Evolutionary conservation across 805 yeast species (phyloP).

Genomic region (Scheffersomyces coipomensis): DNA sequence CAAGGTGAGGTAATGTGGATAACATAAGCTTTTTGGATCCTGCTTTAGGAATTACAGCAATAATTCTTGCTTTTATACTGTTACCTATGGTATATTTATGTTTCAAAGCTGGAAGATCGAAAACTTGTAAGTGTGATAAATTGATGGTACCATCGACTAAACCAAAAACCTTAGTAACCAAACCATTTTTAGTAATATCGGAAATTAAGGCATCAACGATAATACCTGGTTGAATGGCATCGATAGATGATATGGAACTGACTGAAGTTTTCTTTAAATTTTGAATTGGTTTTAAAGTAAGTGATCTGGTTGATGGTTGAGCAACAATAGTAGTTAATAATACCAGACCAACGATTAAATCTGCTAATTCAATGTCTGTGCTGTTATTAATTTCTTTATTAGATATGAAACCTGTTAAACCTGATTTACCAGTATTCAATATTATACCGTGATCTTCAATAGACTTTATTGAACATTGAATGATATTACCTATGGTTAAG

Average conservation of each 20-base stretch:
- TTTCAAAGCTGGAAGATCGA: conserved; percentile 46
- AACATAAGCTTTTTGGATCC: conserved; percentile 61
- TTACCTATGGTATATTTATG: conserved; percentile 70
- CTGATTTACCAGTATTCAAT: conserved; percentile 62
- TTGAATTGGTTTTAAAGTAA: conserved; percentile 51
- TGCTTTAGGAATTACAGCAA: conserved; percentile 49
- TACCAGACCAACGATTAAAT: conserved; percentile 61
- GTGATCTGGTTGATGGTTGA: conserved; percentile 49
- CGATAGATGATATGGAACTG: conserved; percentile 65
- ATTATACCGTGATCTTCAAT: conserved; percentile 92
- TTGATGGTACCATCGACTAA: conserved; percentile 69
- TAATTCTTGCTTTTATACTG: conserved; percentile 65
- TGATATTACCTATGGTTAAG: conserved; percentile 53
- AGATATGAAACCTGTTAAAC: conserved; percentile 69
- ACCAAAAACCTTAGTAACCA: conserved; percentile 73
- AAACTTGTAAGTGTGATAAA: conserved; percentile 59
- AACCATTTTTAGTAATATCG: conserved; percentile 58
- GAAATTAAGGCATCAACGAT: conserved; percentile 71
- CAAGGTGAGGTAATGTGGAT: conserved; percentile 59
- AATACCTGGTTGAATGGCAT: conserved; percentile 84
- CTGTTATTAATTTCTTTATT: conserved; percentile 57
- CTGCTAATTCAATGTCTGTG: conserved; percentile 27
- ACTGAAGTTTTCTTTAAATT: conserved; percentile 47
- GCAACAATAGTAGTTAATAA: conserved; percentile 56
- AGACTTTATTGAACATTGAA: conserved; percentile 78